Conservation (phyloP, 2,329 filamentous ascomycete genomes). For the Aspergillus fumigatus region DNA sequence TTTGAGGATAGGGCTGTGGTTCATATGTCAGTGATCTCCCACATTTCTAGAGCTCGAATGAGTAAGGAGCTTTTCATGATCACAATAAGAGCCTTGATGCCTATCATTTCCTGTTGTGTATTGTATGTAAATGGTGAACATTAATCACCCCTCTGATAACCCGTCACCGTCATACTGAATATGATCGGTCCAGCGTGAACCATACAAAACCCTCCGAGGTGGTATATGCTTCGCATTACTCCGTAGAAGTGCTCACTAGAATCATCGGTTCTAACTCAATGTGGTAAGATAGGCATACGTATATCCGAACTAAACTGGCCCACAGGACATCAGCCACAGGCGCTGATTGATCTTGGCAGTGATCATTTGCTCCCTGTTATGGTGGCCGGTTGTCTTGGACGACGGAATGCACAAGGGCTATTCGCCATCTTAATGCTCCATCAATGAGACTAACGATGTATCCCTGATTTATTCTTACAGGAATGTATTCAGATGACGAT, state of each 20-base stretch:
- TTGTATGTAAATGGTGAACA: not conserved
- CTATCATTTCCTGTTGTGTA: not conserved
- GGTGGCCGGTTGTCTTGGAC: not conserved
- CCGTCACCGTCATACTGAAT: no score
- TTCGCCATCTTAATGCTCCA: not conserved
- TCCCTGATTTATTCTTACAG: not conserved
- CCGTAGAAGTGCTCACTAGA: not conserved
- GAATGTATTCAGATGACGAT: not conserved
- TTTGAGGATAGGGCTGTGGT: not conserved
- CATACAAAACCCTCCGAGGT: no score
- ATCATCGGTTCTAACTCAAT: not conserved
- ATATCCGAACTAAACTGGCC: not conserved
- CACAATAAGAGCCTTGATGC: not conserved
- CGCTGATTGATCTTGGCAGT: not conserved
- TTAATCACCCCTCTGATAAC: not conserved
- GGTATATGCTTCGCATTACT: no score
- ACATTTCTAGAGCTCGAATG: not conserved
- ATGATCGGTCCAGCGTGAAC: not conserved
- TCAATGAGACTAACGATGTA: not conserved
- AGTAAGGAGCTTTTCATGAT: not conserved
- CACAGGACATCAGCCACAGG: not conserved
- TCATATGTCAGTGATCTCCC: not conserved
- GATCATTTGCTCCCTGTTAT: not conserved
- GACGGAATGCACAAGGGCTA: not conserved
- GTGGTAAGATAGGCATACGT: not conserved